phyloP scores from a whole-genome alignment of 1,284 basidiomycete genomes.

The Ganoderma lucidum region DNA sequence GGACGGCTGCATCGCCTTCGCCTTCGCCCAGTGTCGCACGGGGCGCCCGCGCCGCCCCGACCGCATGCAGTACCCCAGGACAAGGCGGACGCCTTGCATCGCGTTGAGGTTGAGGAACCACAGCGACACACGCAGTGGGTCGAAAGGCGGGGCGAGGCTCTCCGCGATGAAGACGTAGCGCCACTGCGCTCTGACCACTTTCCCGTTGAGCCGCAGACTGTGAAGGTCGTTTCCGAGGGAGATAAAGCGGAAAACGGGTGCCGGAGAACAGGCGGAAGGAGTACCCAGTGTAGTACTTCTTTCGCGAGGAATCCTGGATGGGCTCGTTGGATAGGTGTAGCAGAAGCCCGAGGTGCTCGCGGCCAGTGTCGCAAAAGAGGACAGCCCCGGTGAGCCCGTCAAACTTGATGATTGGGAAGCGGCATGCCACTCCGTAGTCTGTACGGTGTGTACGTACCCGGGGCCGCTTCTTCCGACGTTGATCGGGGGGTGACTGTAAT shows the following conservation, averaged over 20 bases:
- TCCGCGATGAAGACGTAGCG: slow-evolving; percentile 13
- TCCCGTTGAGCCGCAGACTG: slow-evolving; percentile 10
- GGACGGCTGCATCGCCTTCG: not conserved
- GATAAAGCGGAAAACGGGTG: not conserved
- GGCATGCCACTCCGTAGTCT: slow-evolving; percentile 8
- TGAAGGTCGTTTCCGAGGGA: slow-evolving; percentile 11
- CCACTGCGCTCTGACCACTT: slow-evolving; percentile 11
- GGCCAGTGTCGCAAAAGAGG: slow-evolving; percentile 2
- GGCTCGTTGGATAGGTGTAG: not conserved
- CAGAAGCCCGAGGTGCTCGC: not conserved
- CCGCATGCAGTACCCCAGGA: not conserved
- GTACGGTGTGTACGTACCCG: not conserved
- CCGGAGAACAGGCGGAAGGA: not conserved
- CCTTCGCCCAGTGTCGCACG: slow-evolving; percentile 5
- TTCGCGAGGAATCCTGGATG: not conserved
- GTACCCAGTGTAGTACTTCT: not conserved
- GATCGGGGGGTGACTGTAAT: not conserved
- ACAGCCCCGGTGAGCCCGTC: slow-evolving; percentile 6
- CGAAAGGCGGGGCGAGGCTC: not conserved
- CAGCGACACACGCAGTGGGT: not conserved
- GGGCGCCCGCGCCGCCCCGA: not conserved
- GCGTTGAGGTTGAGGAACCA: not conserved
- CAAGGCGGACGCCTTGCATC: slow-evolving; percentile 1
- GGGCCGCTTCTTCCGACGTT: not conserved
- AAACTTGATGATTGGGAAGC: slow-evolving; percentile 5